Evolutionary conservation across 306 rosid species (phyloP).

Genomic region (Bauhinia variegata): DNA sequence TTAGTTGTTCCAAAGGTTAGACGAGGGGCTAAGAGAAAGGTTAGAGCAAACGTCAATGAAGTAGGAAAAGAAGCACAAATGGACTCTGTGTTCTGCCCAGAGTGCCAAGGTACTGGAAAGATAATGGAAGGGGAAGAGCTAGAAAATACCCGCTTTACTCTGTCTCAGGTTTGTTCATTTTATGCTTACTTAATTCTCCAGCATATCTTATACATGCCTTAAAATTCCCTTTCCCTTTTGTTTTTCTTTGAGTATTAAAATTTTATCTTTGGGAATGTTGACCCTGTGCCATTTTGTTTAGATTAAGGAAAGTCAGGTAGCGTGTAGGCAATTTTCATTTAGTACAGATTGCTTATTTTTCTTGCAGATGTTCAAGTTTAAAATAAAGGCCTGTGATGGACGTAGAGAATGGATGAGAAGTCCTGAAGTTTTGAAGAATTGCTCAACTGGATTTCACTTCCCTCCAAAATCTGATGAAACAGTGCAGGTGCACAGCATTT

Average conservation of each 20-base stretch:
- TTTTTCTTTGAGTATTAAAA: neutral
- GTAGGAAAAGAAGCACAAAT: conserved; percentile 45
- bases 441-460: conserved; percentile 85
- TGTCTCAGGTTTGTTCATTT: conserved; percentile 65
- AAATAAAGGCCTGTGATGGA: conserved; percentile 70
- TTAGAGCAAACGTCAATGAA: conserved; percentile 43
- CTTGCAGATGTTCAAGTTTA: conserved; percentile 69
- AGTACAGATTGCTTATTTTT: neutral
- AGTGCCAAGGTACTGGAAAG: conserved; percentile 85
- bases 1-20: conserved; percentile 47
- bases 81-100: conserved; percentile 77
- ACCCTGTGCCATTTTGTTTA: neutral
- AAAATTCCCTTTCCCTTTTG: neutral
- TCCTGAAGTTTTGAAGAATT: conserved; percentile 75
- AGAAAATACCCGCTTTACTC: conserved; percentile 54
- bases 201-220: neutral
- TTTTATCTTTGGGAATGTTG: conserved; percentile 3
- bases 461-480: conserved; percentile 53
- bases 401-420: conserved; percentile 83
- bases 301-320: neutral
- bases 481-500: conserved; percentile 54
- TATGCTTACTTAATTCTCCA: conserved; percentile 6
- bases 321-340: conserved; percentile 14
- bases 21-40: conserved; percentile 58
- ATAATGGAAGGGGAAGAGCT: conserved; percentile 50